Percentiles rank a stretch among this genome's conserved stretches.
These are phyloP conservation scores for Phytophthora pseudosyringae DNA, from an alignment of 352 stramenopile species.

Conservation along the genomic window DNA sequence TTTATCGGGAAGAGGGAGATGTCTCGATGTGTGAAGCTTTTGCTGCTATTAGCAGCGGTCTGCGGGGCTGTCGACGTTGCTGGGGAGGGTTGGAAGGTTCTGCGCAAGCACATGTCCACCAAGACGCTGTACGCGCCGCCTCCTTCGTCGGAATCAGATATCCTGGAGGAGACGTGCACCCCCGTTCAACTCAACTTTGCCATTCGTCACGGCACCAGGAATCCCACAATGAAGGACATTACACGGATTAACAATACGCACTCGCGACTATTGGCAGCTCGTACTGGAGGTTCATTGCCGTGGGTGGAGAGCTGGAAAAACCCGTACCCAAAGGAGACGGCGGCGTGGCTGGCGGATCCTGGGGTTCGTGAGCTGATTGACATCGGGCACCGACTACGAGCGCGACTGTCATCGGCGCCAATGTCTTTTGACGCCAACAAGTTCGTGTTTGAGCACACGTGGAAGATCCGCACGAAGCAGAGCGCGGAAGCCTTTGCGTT, in stretches of 20 bases:
- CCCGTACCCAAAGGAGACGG: constrained; percentile 47
- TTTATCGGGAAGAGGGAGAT: constrained; percentile 9
- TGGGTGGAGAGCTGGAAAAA: constrained; percentile 63
- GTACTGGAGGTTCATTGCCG: neutral
- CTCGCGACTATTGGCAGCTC: constrained; percentile 39
- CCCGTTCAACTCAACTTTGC: constrained; percentile 81
- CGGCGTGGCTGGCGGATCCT: constrained; percentile 58
- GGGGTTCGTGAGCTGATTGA: constrained; percentile 69
- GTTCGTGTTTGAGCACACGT: constrained; percentile 82
- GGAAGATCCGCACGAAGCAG: constrained; percentile 80
- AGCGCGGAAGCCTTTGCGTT: constrained; percentile 79
- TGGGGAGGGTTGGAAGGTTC: constrained; percentile 32
- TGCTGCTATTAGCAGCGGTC: constrained; percentile 23
- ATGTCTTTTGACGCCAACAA: constrained; percentile 38
- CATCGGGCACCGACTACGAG: constrained; percentile 60
- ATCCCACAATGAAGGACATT: constrained; percentile 84
- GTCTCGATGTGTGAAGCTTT: constrained; percentile 7
- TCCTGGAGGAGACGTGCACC: constrained; percentile 32
- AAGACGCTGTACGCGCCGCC: constrained; percentile 72
- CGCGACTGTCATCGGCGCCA: constrained; percentile 42
- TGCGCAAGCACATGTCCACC: constrained; percentile 76
- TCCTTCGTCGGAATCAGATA: constrained; percentile 11
- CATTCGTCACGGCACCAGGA: constrained; percentile 80
- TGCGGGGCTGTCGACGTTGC: constrained; percentile 2
- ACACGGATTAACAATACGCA: constrained; percentile 53